These are phyloP conservation scores for Botryotinia calthae DNA, from an alignment of 2,329 filamentous ascomycete species.

Conservation along the genomic window DNA sequence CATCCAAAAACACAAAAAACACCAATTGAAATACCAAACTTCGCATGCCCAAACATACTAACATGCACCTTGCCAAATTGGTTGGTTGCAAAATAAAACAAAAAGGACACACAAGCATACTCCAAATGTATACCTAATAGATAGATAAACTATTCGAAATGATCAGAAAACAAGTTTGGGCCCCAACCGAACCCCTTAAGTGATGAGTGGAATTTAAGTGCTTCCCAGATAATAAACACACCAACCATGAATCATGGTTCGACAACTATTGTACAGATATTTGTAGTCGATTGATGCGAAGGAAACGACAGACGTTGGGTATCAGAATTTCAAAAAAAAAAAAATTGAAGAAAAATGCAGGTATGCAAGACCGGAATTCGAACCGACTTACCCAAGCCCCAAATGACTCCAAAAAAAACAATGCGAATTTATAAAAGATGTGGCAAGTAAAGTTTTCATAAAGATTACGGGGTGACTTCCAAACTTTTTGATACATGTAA, in stretches of 20 bases:
- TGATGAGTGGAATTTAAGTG: conserved; percentile 3
- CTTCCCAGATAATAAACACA: conserved; percentile 4
- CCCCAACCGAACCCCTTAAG: conserved; percentile 5
- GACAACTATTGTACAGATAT: conserved; percentile 16
- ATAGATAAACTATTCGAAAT: not conserved
- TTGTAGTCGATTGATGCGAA: conserved; percentile 10
- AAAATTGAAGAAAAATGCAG: conserved; percentile 8
- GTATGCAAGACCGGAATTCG: conserved; percentile 17
- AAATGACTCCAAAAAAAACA: conserved; percentile 9
- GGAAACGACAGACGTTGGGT: conserved; percentile 19
- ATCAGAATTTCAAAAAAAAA: conserved; percentile 13
- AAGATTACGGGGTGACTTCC: not conserved
- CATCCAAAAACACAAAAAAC: not conserved
- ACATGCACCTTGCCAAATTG: not conserved
- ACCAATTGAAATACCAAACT: not conserved
- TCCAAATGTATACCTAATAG: not conserved
- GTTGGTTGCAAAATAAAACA: not conserved
- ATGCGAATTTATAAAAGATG: conserved; percentile 16
- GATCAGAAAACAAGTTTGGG: not conserved
- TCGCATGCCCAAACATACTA: not conserved
- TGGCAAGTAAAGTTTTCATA: not conserved
- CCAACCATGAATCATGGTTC: conserved; percentile 7
- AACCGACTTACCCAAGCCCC: conserved; percentile 5
- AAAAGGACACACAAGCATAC: not conserved
- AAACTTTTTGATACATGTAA: not conserved